Evolutionary conservation across 768 basidiomycete genomes (phyloP).

Genomic region (Lactifluus echinatus): DNA sequence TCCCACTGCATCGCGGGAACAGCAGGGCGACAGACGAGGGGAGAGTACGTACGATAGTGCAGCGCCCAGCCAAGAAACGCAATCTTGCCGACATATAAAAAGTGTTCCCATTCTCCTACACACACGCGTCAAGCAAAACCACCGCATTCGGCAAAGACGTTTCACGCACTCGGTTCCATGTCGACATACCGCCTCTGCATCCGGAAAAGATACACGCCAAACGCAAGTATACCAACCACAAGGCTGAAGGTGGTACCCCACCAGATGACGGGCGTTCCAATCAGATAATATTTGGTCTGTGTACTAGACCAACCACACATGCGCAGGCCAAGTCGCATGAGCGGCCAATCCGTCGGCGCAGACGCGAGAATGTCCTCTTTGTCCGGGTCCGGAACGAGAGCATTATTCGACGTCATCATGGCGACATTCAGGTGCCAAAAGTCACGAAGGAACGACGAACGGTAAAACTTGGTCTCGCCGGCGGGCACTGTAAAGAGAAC

Average conservation of each 20-base stretch:
- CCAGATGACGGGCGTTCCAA: constrained; percentile 90
- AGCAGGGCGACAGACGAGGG: not conserved
- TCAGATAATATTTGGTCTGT: constrained; percentile 86
- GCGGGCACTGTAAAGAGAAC: constrained; percentile 52
- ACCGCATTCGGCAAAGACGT: constrained; percentile 2
- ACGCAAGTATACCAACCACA: constrained; percentile 39
- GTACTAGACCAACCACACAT: constrained; percentile 96
- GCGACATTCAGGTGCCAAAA: constrained; percentile 99
- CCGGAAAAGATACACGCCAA: constrained; percentile 69
- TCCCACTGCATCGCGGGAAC: not conserved
- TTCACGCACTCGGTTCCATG: constrained; percentile 71
- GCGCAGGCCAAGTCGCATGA: constrained; percentile 77
- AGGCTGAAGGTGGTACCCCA: constrained; percentile 74
- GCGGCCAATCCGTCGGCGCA: constrained; percentile 89
- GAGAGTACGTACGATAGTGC: constrained; percentile 63
- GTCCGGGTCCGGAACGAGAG: constrained; percentile 93
- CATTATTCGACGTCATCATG: constrained; percentile 99
- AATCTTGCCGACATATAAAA: constrained; percentile 86
- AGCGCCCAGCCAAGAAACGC: constrained; percentile 88
- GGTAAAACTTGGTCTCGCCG: constrained; percentile 76
- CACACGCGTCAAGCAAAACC: not conserved
- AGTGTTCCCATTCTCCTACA: constrained; percentile 87
- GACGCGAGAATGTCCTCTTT: constrained; percentile 98
- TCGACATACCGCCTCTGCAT: constrained; percentile 85
- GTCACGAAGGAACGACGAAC: constrained; percentile 88